A percentile compares a stretch with the other conserved stretches of the same genome.
These are phyloP conservation scores for Syzygium jambos DNA, from an alignment of 345 rosid genomes.

Conservation along the genomic window DNA sequence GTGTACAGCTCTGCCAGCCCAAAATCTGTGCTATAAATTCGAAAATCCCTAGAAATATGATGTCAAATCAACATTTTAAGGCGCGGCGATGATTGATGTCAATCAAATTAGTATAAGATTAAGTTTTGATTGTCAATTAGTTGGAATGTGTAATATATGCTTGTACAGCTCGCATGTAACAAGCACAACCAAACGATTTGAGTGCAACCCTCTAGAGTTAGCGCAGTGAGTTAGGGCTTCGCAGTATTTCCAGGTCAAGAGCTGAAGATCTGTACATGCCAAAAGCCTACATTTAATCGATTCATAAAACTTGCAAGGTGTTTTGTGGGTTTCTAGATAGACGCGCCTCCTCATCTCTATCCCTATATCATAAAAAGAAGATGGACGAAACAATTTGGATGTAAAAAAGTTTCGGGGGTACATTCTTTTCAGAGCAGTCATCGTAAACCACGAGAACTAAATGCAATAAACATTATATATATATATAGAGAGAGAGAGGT, in stretches of 20 bases:
- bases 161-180: background rate
- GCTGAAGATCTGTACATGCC: fast-evolving
- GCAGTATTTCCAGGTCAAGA: background rate
- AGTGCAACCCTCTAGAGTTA: background rate
- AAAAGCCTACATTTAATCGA: background rate
- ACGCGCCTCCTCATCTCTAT: background rate
- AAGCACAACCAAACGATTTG: background rate
- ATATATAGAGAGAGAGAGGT: background rate
- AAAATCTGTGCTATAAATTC: background rate
- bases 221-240: background rate
- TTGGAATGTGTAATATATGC: background rate
- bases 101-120: background rate
- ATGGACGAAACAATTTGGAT: background rate
- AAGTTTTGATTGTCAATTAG: background rate
- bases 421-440: background rate
- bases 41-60: background rate
- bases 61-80: background rate
- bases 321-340: background rate
- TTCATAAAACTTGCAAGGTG: background rate
- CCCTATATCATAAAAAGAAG: background rate
- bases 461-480: background rate
- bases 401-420: background rate
- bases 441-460: background rate
- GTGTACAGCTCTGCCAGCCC: background rate
- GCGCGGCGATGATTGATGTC: background rate